Evolutionary conservation across 345 rosid genomes (phyloP).

Genomic region (Aurinia saxatilis): DNA sequence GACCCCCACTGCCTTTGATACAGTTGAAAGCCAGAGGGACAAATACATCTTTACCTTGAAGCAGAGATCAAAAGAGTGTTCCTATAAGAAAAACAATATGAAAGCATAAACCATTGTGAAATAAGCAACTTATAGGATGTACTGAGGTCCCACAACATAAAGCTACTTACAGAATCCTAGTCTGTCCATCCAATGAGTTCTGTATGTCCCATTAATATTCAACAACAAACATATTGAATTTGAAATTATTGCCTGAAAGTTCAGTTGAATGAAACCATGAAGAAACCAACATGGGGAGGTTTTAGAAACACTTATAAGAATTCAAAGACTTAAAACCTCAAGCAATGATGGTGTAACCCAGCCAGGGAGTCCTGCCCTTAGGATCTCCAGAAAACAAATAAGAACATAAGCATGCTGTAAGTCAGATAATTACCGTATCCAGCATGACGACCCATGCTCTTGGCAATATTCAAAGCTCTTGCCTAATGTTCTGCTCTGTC

Average conservation of each 20-base stretch:
- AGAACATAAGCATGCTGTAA: constrained; percentile 18
- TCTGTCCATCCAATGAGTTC: constrained; percentile 93
- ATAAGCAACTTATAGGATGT: too few species aligned
- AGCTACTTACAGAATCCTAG: constrained; percentile 79
- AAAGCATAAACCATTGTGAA: constrained; percentile 12
- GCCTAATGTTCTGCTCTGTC: too few species aligned
- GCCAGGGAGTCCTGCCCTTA: constrained; percentile 79
- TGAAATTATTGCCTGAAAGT: constrained; percentile 49
- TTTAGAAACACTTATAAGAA: constrained; percentile 15
- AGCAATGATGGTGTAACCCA: constrained; percentile 86
- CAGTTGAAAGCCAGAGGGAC: constrained; percentile 82
- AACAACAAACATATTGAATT: constrained; percentile 46
- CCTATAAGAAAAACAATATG: constrained; percentile 13
- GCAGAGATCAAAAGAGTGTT: constrained; percentile 19
- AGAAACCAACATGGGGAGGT: constrained; percentile 6
- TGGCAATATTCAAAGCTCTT: constrained; percentile 63
- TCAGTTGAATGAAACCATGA: constrained; percentile 12
- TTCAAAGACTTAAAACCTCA: constrained; percentile 59
- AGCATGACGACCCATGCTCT: constrained; percentile 73
- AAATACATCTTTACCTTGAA: constrained; percentile 72
- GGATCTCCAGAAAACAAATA: constrained; percentile 48
- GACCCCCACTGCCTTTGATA: constrained; percentile 84
- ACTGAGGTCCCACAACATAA: constrained; percentile 4
- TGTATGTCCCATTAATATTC: constrained; percentile 85
- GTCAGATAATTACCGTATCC: constrained; percentile 62